phyloP scores from a whole-genome alignment of 768 basidiomycete genomes.

The Lentinula guzmanii region DNA sequence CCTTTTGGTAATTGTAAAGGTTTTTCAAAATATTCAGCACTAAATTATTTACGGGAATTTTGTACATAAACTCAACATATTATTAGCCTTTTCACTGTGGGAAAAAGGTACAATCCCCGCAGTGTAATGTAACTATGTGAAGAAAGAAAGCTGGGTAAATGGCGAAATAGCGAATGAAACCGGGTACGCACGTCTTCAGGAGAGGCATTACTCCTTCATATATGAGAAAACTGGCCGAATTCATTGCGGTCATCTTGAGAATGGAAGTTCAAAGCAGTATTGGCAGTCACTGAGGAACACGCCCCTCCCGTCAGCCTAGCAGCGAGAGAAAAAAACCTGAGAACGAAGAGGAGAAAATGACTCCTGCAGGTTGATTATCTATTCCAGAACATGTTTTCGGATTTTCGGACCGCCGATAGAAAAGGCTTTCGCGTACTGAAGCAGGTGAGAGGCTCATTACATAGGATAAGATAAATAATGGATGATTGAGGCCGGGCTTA shows the following conservation, averaged over 20 bases:
- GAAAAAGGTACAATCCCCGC: too few relatives aligned
- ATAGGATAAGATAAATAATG: too few relatives aligned
- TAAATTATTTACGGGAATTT: too few relatives aligned
- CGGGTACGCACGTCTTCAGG: conserved; percentile 10
- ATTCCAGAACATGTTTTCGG: neutral
- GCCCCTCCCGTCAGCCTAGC: neutral
- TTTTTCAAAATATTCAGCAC: too few relatives aligned
- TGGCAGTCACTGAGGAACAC: too few relatives aligned
- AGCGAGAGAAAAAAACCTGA: neutral
- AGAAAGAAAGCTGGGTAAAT: neutral
- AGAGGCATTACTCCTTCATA: conserved; percentile 15
- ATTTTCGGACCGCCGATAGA: neutral
- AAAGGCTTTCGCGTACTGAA: too few relatives aligned
- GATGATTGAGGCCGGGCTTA: too few relatives aligned
- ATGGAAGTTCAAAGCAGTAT: too few relatives aligned
- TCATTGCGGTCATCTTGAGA: neutral
- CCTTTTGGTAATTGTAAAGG: too few relatives aligned
- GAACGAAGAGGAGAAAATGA: neutral
- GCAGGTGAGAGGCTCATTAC: too few relatives aligned
- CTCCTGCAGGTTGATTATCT: neutral
- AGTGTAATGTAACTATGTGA: conserved; percentile 10
- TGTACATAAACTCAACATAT: too few relatives aligned
- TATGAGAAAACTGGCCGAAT: conserved; percentile 13
- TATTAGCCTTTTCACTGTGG: too few relatives aligned
- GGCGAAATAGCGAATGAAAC: neutral